phyloP scores from a whole-genome alignment of 345 rosid genomes.

The Aquilaria yunnanensis region DNA sequence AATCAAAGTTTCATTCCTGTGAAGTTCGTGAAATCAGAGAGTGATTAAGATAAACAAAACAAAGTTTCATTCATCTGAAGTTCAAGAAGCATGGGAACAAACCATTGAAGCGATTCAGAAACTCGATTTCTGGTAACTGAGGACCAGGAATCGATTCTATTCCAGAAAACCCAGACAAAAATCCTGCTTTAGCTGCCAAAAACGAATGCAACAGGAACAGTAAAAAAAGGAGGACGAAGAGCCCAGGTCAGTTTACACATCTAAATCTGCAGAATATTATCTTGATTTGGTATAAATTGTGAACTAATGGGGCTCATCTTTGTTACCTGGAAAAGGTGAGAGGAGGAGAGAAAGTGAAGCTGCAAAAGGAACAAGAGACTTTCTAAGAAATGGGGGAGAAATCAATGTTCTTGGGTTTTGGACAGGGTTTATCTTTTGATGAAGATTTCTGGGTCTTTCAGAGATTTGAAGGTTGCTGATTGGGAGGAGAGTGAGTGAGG shows the following conservation, averaged over 20 bases:
- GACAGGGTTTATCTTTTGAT: slow-evolving; percentile 8
- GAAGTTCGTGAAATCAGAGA: background rate
- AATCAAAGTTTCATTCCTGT: background rate
- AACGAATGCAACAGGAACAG: background rate
- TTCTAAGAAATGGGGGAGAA: slow-evolving; percentile 25
- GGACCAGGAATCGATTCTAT: slow-evolving; percentile 95
- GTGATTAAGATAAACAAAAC: background rate
- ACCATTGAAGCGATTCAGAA: slow-evolving; percentile 77
- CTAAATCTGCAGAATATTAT: background rate
- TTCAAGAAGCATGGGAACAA: background rate
- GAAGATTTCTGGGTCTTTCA: slow-evolving; percentile 23
- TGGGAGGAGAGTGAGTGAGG: slow-evolving; percentile 21
- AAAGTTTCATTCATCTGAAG: background rate
- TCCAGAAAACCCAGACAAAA: slow-evolving; percentile 76
- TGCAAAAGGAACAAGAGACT: slow-evolving; percentile 50
- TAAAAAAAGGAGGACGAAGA: background rate
- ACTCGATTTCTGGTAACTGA: slow-evolving; percentile 67
- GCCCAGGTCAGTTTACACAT: background rate
- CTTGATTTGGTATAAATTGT: background rate
- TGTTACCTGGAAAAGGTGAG: slow-evolving; percentile 58
- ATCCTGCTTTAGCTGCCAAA: slow-evolving; percentile 70
- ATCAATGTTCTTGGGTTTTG: slow-evolving; percentile 15
- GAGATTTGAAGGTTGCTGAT: slow-evolving; percentile 17
- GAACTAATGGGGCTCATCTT: background rate
- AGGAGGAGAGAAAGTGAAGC: slow-evolving; percentile 66